These are phyloP conservation scores for Rhodotorula sp. DNA, from an alignment of 1,284 basidiomycete genomes.

Conservation along the genomic window DNA sequence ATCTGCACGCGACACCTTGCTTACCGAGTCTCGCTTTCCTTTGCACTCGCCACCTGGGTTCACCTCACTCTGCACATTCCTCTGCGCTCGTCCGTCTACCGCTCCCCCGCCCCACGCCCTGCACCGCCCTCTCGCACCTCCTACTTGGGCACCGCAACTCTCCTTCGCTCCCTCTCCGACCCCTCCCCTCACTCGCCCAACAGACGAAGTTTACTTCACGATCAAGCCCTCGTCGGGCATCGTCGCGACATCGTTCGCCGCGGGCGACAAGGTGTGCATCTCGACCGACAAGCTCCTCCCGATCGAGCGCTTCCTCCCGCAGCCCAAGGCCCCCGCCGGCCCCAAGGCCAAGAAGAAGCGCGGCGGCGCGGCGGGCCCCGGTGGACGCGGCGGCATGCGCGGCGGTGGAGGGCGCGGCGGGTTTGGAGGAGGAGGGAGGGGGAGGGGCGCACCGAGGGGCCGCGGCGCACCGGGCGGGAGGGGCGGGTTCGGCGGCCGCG, in stretches of 20 bases:
- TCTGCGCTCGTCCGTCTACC: neutral
- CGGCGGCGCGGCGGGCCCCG: constrained; percentile 45
- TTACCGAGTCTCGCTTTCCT: neutral
- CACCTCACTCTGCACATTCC: no score
- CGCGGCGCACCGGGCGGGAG: neutral
- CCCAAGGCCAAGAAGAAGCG: constrained; percentile 53
- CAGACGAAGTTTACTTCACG: constrained; percentile 92
- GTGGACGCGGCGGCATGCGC: constrained; percentile 23
- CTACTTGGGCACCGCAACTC: neutral
- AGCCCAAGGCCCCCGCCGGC: constrained; percentile 73
- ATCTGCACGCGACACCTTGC: neutral
- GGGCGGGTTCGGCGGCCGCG: constrained; percentile 3
- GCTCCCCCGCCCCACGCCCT: neutral
- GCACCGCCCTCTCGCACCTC: neutral
- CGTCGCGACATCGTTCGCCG: constrained; percentile 92
- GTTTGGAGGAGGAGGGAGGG: neutral
- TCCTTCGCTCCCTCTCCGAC: neutral
- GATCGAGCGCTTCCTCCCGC: constrained; percentile 94
- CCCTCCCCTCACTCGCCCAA: neutral
- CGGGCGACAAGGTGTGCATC: constrained; percentile 97
- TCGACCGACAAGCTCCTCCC: constrained; percentile 93
- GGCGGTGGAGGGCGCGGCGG: neutral
- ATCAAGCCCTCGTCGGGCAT: constrained; percentile 97
- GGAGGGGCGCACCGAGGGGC: constrained; percentile 2
- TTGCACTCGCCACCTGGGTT: neutral